Percentiles rank a stretch among this genome's conserved stretches.
These are phyloP conservation scores for Pisolithus tinctorius DNA, from an alignment of 768 basidiomycete species.

Conservation along the genomic window DNA sequence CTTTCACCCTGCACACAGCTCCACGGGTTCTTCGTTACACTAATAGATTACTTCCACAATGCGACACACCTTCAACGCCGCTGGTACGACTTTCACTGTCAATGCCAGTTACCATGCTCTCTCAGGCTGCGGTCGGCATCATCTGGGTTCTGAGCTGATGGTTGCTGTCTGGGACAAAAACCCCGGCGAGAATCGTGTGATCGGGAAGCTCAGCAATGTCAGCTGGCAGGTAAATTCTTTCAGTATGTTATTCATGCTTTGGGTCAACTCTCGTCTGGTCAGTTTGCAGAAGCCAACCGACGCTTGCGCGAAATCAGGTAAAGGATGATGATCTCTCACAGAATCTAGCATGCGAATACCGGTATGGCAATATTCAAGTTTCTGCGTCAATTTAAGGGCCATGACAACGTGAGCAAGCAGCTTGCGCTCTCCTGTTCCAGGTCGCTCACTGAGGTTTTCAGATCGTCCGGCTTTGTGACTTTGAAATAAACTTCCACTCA, in stretches of 20 bases:
- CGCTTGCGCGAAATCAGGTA: conserved; percentile 1
- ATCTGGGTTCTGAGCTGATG: neutral
- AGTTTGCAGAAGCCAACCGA: neutral
- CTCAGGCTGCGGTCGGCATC: neutral
- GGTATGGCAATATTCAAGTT: neutral
- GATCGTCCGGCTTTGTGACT: neutral
- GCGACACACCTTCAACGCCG: neutral
- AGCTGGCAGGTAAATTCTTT: neutral
- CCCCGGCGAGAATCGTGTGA: neutral
- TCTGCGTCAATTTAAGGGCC: neutral
- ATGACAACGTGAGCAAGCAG: neutral
- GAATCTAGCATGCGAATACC: neutral
- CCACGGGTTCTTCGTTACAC: too few relatives aligned
- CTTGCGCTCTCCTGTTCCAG: neutral
- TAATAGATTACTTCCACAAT: too few relatives aligned
- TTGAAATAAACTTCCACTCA: neutral
- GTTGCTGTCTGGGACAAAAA: neutral
- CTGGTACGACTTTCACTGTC: neutral
- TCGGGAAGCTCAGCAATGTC: neutral
- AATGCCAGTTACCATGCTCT: neutral
- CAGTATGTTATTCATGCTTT: too few relatives aligned
- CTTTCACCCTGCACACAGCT: too few relatives aligned
- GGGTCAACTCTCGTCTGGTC: neutral
- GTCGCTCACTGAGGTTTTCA: neutral
- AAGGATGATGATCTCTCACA: neutral